Evolutionary conservation across 176 grass and related monocot species (phyloP), one percentile per base, ranked within the genome.

Genomic region (Triticum timopheevii): DNA sequence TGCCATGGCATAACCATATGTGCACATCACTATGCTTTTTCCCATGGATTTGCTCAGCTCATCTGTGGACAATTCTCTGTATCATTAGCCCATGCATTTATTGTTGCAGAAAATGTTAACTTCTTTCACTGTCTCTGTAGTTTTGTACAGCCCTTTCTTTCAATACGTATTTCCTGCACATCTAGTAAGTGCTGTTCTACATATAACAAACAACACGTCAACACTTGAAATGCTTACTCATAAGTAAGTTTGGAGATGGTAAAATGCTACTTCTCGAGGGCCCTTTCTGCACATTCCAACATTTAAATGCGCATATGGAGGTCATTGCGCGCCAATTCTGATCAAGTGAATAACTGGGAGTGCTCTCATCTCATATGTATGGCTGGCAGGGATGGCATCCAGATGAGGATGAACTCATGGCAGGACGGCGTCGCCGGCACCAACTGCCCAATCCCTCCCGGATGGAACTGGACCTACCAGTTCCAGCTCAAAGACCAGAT

Each of bases 401-500:
- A 98, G 84, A 91, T 92, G 75, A 90, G 96, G 82, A 98, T 87
- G 86, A 94, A 95, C 73, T 89, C 90, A 35, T 98, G 93, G 96
- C 92, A 96, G 92, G 96, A 96, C 81, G 93, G 96, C n/a, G 93
- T 96, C 5, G 65, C 88, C 3, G 96, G 96, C 78, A 98, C 96
- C 58, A 96, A 94, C 87, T 98, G 93, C 86, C 93, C 93, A 8
- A 98, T 98, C 65, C 96, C 94, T 9, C 76, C 92, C 0, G 92
- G 96, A 12, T 98, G 96, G 96, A 98, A 98, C 76, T 98, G 96
- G 96, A 98, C 96, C 47, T 96, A 98, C 84, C 84, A 96, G 76
- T 98, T 96, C 88, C 95, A 98, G 88, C 89, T 90, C 80, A 98
- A 98, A 89, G 95, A 98, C 76, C 95, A 98, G 77, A 98, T 98